Base-by-base conservation (phyloP, 1,284 basidiomycete genomes). In the Cryptococcus neoformans region DNA sequence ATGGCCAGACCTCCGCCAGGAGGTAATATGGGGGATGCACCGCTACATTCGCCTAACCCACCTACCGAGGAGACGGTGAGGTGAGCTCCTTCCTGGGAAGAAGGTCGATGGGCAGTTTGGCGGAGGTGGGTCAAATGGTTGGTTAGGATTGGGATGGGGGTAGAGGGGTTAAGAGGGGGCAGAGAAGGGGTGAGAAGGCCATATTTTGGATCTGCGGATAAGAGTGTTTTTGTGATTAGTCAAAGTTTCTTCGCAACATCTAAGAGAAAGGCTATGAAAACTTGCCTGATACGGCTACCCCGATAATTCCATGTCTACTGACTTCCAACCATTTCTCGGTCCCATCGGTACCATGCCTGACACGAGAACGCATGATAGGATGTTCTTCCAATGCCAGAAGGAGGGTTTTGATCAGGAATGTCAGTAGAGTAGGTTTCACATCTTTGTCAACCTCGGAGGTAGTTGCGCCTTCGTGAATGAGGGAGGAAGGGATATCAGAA, bases 1-100 rank as follows among this genome's bases (percentile, higher is more conserved):
- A 96, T 96, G 2, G 90, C 92, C 0, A 96, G 83, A 0, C 93
- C 91, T 0, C 91, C 91, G 0, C 91, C 92, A 0, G 89, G 89
- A 0, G 95, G 88, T 0, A 96, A 80, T 41, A 95, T 84, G 0
- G 92, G 92, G 46, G 82, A 80, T 4, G 90, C 89, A 55, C 80
- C 83, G 48, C 86, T 84, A 0, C 87, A 87, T 34, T 81, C 81
- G 1, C 91, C 92, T 12, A 92, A 81, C 0, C 87, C 85, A 8
- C 92, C 92, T 4, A 95, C 83, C 62, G 94, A 94, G 41, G 86
- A 88, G n/a, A 97, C 84, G 2, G 88, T 93, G 41, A 96, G 73
- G 17, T 91, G 92, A 0, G 63, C 85, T n/a, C n/a, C n/a, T n/a
- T n/a, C n/a, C 14, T 79, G 80, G 0, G 82, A 80, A 0, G 83